Base-by-base conservation (phyloP, 768 basidiomycete species). In the Suillus subalutaceus region DNA sequence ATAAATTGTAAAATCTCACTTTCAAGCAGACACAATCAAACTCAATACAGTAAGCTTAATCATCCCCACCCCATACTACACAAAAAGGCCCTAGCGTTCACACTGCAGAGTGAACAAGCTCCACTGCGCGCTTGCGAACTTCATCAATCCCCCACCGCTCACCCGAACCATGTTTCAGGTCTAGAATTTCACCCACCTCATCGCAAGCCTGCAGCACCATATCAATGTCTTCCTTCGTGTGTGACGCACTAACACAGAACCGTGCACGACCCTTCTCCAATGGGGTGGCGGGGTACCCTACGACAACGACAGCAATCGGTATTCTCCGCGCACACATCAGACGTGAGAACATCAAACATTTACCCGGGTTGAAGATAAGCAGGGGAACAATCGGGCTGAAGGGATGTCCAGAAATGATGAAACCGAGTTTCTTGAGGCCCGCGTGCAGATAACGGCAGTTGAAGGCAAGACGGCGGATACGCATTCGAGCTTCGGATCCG, bases 151-250 rank as follows among this genome's bases (percentile, higher is more conserved):
- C 76, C 95, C 95, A 97, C 72, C 93, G 82, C 75, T 92, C 90
- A 3, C 80, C 79, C 18, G 69, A 67, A 3, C 89, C 90, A 75
- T 96, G 91, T 81, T 97, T 98, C 79, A 99, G 79, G 79, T 97
- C 96, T 68, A 99, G 80, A 38, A 93, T 75, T 72, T 92, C 90
- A 38, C 97, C 97, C 67, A 99, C 82, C 78, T 97, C 96, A 77
- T 97, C 94, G 72, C 91, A 94, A 9, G 97, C 96, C 52, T 84
- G 80, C 53, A 99, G 82, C 40, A 99, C 80, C 16, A 82, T 80
- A 79, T 99, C 97, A 64, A 99, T 88, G 73, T 99, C 97, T 70
- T 95, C 92, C 81, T 99, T 99, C 64, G 96, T 99, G 82, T 99
- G 97, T 58, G 95, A 83, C 15, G 97, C 92, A 65, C 92, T 94